phyloP scores from a whole-genome alignment of 495 filamentous ascomycete genomes.

The Talaromyces ruber region DNA sequence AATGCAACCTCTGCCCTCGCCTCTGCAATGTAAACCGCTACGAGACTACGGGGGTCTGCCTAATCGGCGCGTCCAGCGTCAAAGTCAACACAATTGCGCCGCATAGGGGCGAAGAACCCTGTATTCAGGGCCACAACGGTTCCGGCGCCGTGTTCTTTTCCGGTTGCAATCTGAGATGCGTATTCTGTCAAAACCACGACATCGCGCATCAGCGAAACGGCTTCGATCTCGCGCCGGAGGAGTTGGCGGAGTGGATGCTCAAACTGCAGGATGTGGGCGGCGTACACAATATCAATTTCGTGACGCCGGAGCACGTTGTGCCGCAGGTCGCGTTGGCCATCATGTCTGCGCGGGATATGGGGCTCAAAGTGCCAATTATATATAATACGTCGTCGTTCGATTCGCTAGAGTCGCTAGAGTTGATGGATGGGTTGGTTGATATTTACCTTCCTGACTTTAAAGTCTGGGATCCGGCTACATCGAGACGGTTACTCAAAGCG shows the following conservation, averaged over 20 bases:
- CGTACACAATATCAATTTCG: slow-evolving; percentile 74
- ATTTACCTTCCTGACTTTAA: slow-evolving; percentile 79
- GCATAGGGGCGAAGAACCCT: slow-evolving; percentile 50
- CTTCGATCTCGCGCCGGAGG: slow-evolving; percentile 65
- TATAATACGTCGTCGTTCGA: slow-evolving; percentile 77
- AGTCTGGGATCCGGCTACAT: slow-evolving; percentile 54
- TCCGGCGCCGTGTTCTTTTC: slow-evolving; percentile 70
- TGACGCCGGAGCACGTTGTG: slow-evolving; percentile 71
- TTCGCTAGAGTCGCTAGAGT: slow-evolving; percentile 52
- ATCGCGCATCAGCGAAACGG: slow-evolving; percentile 68
- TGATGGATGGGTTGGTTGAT: slow-evolving; percentile 68
- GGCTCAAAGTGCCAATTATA: slow-evolving; percentile 59
- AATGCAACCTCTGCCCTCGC: slow-evolving; percentile 71
- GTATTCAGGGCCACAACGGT: slow-evolving; percentile 67
- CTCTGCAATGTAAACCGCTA: slow-evolving; percentile 67
- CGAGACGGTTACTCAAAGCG: slow-evolving; percentile 62
- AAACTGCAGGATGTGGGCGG: slow-evolving; percentile 61
- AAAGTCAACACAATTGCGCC: slow-evolving; percentile 75
- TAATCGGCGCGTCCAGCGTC: slow-evolving; percentile 60
- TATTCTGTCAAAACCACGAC: slow-evolving; percentile 79
- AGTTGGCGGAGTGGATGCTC: slow-evolving; percentile 68
- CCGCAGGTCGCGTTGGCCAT: slow-evolving; percentile 67
- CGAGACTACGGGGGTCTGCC: slow-evolving; percentile 61
- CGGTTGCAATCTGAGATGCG: slow-evolving; percentile 66
- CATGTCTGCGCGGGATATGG: slow-evolving; percentile 55